Percentiles rank a stretch among this genome's conserved stretches.
These are phyloP conservation scores for Diaporthe humulicola DNA, from an alignment of 2,329 filamentous ascomycete species.

Conservation along the genomic window DNA sequence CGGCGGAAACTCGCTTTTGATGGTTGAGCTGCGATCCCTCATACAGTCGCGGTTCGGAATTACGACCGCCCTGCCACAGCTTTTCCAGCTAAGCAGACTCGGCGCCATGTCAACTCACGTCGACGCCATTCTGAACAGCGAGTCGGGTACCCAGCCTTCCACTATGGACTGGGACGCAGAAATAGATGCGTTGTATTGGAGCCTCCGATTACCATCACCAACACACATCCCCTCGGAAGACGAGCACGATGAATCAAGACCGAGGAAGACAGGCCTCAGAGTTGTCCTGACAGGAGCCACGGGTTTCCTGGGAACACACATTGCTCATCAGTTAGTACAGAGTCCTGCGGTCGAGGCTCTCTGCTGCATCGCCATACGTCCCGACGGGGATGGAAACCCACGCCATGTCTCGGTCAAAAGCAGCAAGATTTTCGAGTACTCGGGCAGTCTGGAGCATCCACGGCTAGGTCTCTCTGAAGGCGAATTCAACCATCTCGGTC, in stretches of 20 bases:
- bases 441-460: background rate
- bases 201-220: background rate
- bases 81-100: constrained; percentile 49
- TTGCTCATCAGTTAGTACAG: constrained; percentile 46
- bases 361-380: constrained; percentile 49
- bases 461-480: too few species aligned
- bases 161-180: constrained; percentile 41
- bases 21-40: constrained; percentile 52
- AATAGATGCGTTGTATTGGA: constrained; percentile 20
- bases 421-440: background rate
- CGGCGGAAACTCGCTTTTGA: constrained; percentile 57
- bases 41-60: constrained; percentile 51
- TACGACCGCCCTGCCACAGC: too few species aligned
- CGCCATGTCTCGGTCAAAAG: background rate
- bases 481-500: background rate
- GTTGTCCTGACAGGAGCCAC: constrained; percentile 54
- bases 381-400: background rate
- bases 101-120: constrained; percentile 52
- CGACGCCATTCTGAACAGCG: constrained; percentile 20
- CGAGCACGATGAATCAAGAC: background rate
- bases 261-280: too few species aligned
- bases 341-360: constrained; percentile 50
- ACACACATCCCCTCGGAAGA: background rate
- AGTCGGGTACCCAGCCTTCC: too few species aligned
- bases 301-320: constrained; percentile 54